Evolutionary conservation across 306 rosid species (phyloP).

Genomic region (Fagus crenata): DNA sequence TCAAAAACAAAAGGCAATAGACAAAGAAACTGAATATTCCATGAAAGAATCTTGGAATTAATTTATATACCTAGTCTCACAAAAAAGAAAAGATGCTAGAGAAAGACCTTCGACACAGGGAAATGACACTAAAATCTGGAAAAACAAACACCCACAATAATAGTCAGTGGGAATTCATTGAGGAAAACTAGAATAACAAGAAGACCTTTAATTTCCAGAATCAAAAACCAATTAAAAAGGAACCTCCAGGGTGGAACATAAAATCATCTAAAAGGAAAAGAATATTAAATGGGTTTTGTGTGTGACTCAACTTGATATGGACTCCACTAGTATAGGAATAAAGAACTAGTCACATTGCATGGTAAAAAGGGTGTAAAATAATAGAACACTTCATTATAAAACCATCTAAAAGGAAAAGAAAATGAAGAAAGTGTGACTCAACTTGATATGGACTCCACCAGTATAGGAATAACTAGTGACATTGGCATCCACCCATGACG

Average conservation of each 20-base stretch:
- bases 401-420: not conserved
- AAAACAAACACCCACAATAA: not conserved
- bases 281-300: too few relatives aligned
- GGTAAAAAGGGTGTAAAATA: not conserved
- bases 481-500: conserved; percentile 84
- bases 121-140: not conserved
- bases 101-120: conserved; percentile 3
- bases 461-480: conserved; percentile 63
- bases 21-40: not conserved
- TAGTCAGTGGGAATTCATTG: too few relatives aligned
- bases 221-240: not conserved
- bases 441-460: conserved; percentile 93
- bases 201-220: conserved; percentile 8
- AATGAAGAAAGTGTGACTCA: conserved; percentile 34
- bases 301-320: too few relatives aligned
- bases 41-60: not conserved
- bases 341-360: too few relatives aligned
- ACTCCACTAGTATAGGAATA: too few relatives aligned
- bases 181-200: conserved; percentile 5
- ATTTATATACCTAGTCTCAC: not conserved
- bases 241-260: too few relatives aligned
- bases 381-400: not conserved
- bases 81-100: not conserved
- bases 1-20: not conserved
- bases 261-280: too few relatives aligned